Base-by-base conservation (phyloP, 768 basidiomycete species). In the Tylopilus rubrobrunneus region DNA sequence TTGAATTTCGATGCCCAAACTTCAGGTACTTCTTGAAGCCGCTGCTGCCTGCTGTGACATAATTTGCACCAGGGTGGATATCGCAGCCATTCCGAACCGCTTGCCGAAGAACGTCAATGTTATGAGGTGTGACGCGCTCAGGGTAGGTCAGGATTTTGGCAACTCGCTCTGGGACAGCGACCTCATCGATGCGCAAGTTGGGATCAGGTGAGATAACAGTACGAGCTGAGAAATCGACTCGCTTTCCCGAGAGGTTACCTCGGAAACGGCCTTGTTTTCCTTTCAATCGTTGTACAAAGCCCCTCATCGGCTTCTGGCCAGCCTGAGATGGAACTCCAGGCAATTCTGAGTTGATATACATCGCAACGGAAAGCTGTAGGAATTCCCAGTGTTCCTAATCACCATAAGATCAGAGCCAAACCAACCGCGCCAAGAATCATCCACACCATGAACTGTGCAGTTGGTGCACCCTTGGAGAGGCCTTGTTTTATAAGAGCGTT, bases 141-240 rank as follows among this genome's bases (percentile, higher is more conserved):
- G 97, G 97, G 68, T 95, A 99, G 7, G 97, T 99, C 57, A 99
- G 72, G 48, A 97, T 82, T 71, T 94, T 92, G 10, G 96, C 92
- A 11, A 99, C 92, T 42, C 92, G 87, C 69, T 96, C 89, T 0
- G 97, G 97, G 1, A 99, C 89, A 17, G 97, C 97, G 10, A 99
- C 94, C 74, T 99, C 96, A 68, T 99, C 97, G 65, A 99, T 97
- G 48, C 92, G 86, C 58, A 99, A 74, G 67, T 98, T 99, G n/a
- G 97, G 97, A 71, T 99, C 97, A 1, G 97, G 97, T 2, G 94
- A 96, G 66, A 99, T 99, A 70, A 99, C 97, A 7, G 97, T 99
- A 62, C 97, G 89, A 6, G 86, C 96, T 0, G 95, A 98, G 68
- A 98, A 98, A 68, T 99, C 97, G 59, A 99, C 97, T 70, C 97